phyloP scores from a whole-genome alignment of 345 rosid genomes.

The Citrus sp. region DNA sequence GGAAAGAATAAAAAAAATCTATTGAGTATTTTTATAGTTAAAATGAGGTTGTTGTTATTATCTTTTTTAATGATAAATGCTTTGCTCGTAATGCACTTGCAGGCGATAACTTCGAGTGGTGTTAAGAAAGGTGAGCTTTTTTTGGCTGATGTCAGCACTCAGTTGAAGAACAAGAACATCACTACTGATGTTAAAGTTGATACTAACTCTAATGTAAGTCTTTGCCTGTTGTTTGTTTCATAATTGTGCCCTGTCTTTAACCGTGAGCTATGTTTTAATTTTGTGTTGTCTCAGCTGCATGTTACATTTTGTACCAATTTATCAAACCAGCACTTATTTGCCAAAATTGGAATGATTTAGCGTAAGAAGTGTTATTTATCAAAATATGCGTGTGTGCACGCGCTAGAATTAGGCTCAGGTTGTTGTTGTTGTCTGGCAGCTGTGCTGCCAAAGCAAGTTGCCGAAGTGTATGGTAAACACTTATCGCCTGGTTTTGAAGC shows the following conservation, averaged over 20 bases:
- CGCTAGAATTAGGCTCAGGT: too few relatives aligned
- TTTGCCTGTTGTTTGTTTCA: not conserved
- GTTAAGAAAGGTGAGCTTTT: conserved; percentile 73
- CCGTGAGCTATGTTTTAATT: not conserved
- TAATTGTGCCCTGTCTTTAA: not conserved
- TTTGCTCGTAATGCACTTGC: conserved; percentile 4
- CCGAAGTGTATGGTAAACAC: too few relatives aligned
- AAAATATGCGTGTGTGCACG: not conserved
- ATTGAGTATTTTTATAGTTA: not conserved
- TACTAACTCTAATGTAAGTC: conserved; percentile 72
- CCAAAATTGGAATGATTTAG: not conserved
- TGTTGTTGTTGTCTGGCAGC: too few relatives aligned
- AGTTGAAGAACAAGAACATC: conserved; percentile 84
- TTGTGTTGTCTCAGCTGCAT: not conserved
- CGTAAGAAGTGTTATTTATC: not conserved
- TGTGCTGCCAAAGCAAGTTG: too few relatives aligned
- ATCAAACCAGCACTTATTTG: not conserved
- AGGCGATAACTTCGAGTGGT: conserved; percentile 79
- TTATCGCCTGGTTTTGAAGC: too few relatives aligned
- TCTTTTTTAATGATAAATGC: not conserved
- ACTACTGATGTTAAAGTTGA: conserved; percentile 88
- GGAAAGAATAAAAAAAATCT: not conserved
- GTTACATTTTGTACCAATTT: not conserved
- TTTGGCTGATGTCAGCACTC: conserved; percentile 75
- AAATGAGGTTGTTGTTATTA: not conserved